These are phyloP conservation scores for Brassica hybrid DNA, from an alignment of 441 rosid species.

Conservation along the genomic window DNA sequence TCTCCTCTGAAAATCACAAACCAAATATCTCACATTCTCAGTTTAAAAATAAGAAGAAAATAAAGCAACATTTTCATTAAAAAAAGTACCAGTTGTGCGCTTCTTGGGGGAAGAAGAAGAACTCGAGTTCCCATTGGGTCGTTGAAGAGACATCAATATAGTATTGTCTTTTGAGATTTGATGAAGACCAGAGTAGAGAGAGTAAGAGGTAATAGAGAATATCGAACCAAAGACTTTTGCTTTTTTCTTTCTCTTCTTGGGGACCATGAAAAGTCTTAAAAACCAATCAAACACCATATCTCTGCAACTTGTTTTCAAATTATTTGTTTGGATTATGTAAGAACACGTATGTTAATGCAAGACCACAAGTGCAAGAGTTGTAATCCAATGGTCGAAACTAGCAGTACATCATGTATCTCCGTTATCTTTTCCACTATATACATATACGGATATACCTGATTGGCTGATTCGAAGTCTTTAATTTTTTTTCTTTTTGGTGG, in stretches of 20 bases:
- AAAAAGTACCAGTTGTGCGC: slow-evolving; percentile 48
- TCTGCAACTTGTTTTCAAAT: slow-evolving; percentile 21
- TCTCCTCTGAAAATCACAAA: slow-evolving; percentile 51
- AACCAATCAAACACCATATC: slow-evolving; percentile 21
- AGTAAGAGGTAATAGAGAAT: slow-evolving; percentile 19
- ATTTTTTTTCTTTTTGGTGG: too few relatives aligned
- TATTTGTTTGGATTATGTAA: slow-evolving; percentile 31
- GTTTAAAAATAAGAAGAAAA: background rate
- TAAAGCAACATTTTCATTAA: background rate
- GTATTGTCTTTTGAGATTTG: slow-evolving; percentile 23
- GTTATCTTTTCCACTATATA: background rate
- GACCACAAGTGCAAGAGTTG: slow-evolving; percentile 33
- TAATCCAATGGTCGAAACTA: slow-evolving; percentile 29
- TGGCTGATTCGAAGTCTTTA: too few relatives aligned
- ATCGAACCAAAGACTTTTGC: background rate
- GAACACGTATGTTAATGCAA: slow-evolving; percentile 39
- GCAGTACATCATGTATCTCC: background rate
- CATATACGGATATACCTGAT: background rate
- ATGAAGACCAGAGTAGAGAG: slow-evolving; percentile 21
- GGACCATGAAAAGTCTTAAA: slow-evolving; percentile 23
- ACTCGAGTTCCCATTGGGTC: slow-evolving; percentile 37
- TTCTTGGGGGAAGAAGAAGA: slow-evolving; percentile 37
- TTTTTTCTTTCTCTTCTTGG: slow-evolving; percentile 10
- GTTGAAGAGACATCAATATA: slow-evolving; percentile 44
- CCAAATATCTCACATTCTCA: slow-evolving; percentile 2